Evolutionary conservation across 2,329 filamentous ascomycete species (phyloP), one percentile per base, ranked within the genome.

Genomic region (Lasiodiplodia theobromae): DNA sequence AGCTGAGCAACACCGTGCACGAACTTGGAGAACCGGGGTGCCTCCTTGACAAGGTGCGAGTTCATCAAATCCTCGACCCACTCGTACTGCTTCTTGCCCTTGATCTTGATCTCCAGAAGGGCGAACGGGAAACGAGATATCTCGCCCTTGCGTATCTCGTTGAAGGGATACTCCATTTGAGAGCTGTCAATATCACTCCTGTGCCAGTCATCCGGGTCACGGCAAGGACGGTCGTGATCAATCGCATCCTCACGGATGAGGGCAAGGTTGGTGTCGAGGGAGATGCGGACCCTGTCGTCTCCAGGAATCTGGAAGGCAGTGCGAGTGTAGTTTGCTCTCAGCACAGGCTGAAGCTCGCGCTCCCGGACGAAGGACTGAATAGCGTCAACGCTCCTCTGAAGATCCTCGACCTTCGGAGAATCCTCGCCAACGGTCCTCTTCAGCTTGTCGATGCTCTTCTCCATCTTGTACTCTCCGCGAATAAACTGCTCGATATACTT

Each of bases 291-390:
- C 23, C 92, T 91, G 78, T 96, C 90, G 77, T 99, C 94, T 16
- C 92, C 89, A 6, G 96, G 96, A 72, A 97, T 97, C 80, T 99
- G 96, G 83, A 98, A 99, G 0, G 96, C 96, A 0, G 94, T 97
- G 71, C 96, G 92, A 49, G 90, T 92, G 79, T 98, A 98, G 81
- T 97, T 97, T 71, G 96, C 96, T 63, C 96, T 89, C 66, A 99
- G 80, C 38, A 97, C 87, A 5, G 96, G 96, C 77, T 95, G 89
- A 18, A 99, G 84, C 67, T 92, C 87, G 75, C 92, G 88, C 58
- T 92, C 86, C 75, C 88, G 87, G 77, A 97, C 89, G 74, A 97
- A 95, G 0, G 85, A 83, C 77, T 97, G 93, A 51, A 98, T 92
- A 70, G 90, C 88, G 57, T 89, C 84, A 18, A 95, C 91, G 2